Conservation (phyloP, 2,329 filamentous ascomycete genomes). For the Lachnellula arida region DNA sequence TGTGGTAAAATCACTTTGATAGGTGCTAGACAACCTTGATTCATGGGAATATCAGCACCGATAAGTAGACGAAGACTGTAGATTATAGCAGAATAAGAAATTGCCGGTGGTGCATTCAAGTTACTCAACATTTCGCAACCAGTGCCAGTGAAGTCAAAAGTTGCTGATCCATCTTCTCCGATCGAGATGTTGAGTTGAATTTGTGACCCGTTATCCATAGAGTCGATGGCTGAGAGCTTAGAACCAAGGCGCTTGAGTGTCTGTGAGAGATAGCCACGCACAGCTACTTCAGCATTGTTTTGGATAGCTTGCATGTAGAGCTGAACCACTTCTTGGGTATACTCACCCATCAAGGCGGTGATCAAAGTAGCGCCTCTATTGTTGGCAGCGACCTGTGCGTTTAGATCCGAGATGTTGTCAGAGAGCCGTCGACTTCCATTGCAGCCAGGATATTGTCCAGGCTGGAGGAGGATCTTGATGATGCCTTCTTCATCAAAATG, state of each 20-base stretch:
- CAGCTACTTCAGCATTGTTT: constrained; percentile 63
- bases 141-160: constrained; percentile 72
- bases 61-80: constrained; percentile 77
- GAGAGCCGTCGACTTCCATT: constrained; percentile 69
- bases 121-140: constrained; percentile 71
- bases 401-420: constrained; percentile 79
- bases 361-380: constrained; percentile 76
- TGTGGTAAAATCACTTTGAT: constrained; percentile 59
- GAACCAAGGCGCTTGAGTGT: constrained; percentile 55
- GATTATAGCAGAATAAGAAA: constrained; percentile 76
- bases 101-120: constrained; percentile 72
- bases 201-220: constrained; percentile 55
- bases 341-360: constrained; percentile 65
- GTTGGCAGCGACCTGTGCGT: constrained; percentile 78
- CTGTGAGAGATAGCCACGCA: constrained; percentile 67
- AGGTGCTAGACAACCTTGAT: constrained; percentile 74
- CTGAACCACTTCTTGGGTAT: constrained; percentile 67
- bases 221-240: constrained; percentile 62
- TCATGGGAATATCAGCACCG: constrained; percentile 74
- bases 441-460: constrained; percentile 67
- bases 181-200: constrained; percentile 70
- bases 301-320: constrained; percentile 80
- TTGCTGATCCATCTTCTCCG: constrained; percentile 62
- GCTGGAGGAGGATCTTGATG: constrained; percentile 64
- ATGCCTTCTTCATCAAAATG: constrained; percentile 72